Evolutionary conservation across 2,329 filamentous ascomycete genomes (phyloP), one percentile per base, ranked within the genome.

Genomic region (Trichoderma lentiforme): DNA sequence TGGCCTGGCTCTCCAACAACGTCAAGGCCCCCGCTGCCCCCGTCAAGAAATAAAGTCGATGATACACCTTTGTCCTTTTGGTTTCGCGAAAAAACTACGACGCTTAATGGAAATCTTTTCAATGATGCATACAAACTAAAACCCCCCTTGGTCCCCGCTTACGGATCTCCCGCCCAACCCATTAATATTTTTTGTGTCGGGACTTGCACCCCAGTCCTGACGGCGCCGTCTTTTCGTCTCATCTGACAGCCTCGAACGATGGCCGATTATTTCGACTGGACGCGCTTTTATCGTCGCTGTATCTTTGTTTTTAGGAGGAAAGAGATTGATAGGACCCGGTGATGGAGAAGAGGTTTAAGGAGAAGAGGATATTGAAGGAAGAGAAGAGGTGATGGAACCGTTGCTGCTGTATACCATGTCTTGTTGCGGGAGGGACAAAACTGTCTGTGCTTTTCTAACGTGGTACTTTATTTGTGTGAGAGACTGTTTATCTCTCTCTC

Each of bases 1-100:
- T 96, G 80, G 91, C 90, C 70, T 95, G 93, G 93, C 86, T 95
- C 75, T 94, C 92, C 75, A 93, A 93, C 84, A 95, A 94, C 80
- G 91, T 95, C 83, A 95, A 95, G 84, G 84, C 87, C 7, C 87
- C 87, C 57, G 84, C 86, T 28, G 80, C 84, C 24, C 86, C 86
- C 32, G 83, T 81, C 71, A 89, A 88, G 84, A 88, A 87, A 81
- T 88, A 86, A 71, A 71, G 24, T 18, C 28, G 30, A 53, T 34
- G 39, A 51, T 32, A 51, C 21, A 34, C 56, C 57, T 39, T 30
- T 36, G 39, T 43, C 18, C 66, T 51, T 47, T 69, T 69, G 36
- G 53, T 69, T 69, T 69, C 66, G 66, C 56, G 39, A 43, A 69
- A 68, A 69, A 69, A 21, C 53, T 69, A 69, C 66, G 66, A 69